Evolutionary conservation across 208 protist species (phyloP).

Genomic region (Acanthamoeba triangularis): DNA sequence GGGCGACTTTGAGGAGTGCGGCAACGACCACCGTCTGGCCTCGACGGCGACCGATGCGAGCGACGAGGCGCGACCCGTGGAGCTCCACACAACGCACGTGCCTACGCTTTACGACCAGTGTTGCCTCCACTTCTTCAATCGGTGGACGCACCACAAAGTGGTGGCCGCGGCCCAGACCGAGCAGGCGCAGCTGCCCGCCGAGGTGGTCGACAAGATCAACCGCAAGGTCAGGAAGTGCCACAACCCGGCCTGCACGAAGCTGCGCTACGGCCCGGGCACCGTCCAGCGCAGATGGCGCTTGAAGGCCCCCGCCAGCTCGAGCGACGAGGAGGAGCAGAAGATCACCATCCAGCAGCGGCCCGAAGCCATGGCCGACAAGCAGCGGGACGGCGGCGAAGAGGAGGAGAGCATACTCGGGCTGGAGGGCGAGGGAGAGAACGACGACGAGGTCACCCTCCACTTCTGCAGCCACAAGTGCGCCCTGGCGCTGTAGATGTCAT

Average conservation of each 20-base stretch:
- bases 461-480: conserved; percentile 35
- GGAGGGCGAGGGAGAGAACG: not conserved
- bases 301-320: not conserved
- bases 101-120: conserved; percentile 13
- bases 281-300: conserved; percentile 56
- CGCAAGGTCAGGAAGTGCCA: not conserved
- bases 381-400: not conserved
- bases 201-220: conserved; percentile 47
- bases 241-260: conserved; percentile 12
- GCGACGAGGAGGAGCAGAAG: not conserved
- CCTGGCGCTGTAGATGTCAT: not conserved
- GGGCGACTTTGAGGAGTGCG: not conserved
- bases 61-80: not conserved
- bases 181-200: conserved; percentile 28
- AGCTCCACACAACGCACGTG: not conserved
- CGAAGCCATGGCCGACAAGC: not conserved
- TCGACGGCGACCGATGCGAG: not conserved
- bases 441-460: conserved; percentile 21
- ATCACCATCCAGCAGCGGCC: not conserved
- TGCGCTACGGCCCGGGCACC: not conserved
- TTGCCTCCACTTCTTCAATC: conserved; percentile 11
- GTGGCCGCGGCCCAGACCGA: not conserved
- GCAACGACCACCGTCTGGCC: too few species aligned
- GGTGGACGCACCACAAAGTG: conserved; percentile 4
- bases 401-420: not conserved